A percentile compares a stretch with the other conserved stretches of the same genome.
These are phyloP conservation scores for Cucurbita pepo DNA, from an alignment of 306 rosid species.

Conservation along the genomic window DNA sequence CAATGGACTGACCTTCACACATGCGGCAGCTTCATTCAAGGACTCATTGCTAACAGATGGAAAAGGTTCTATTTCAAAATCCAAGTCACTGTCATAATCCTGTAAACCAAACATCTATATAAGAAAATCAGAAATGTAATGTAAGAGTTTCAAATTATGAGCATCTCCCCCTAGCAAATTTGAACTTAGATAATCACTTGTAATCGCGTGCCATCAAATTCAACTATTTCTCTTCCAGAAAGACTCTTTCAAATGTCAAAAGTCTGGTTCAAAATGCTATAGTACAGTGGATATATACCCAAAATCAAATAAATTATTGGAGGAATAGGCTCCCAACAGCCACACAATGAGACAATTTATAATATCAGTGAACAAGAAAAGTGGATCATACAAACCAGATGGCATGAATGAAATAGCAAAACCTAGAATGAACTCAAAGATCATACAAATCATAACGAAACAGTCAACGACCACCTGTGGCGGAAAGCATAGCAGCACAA, in stretches of 20 bases:
- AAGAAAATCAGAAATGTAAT: background rate
- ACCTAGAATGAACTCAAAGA: background rate
- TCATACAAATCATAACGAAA: background rate
- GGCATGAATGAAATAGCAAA: background rate
- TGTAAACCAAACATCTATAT: slow-evolving; percentile 19
- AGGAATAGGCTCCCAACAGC: background rate
- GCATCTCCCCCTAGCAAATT: background rate
- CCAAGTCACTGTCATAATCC: slow-evolving; percentile 88
- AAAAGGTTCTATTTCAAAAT: slow-evolving; percentile 45
- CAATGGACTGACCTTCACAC: slow-evolving; percentile 44
- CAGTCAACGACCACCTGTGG: background rate
- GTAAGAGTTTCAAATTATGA: background rate
- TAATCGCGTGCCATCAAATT: background rate
- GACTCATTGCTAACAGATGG: slow-evolving; percentile 45
- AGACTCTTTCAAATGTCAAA: background rate
- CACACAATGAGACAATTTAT: background rate
- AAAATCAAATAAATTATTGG: no score
- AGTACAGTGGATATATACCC: no score
- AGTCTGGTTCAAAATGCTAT: background rate
- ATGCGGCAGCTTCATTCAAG: slow-evolving; percentile 64
- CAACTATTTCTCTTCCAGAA: background rate
- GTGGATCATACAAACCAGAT: background rate
- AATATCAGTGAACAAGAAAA: background rate
- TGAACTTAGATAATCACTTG: background rate
- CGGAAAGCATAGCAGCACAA: background rate